Evolutionary conservation across 805 yeast species (phyloP).

Genomic region (Candida palmyrensis): DNA sequence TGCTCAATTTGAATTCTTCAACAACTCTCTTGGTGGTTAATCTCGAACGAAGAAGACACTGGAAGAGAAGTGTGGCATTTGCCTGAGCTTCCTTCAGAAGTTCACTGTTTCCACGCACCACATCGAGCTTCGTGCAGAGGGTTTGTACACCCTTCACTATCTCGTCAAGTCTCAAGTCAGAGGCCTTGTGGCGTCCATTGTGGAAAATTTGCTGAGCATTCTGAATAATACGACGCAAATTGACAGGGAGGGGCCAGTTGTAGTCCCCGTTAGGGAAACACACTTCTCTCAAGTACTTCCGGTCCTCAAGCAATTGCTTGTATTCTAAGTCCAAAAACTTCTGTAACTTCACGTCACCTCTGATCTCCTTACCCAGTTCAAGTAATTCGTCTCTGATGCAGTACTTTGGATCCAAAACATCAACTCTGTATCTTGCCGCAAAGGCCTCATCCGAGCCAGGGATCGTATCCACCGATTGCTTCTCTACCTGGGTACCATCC

Average conservation of each 20-base stretch:
- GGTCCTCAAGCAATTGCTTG: slow-evolving; percentile 69
- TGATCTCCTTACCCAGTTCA: slow-evolving; percentile 86
- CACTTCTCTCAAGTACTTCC: slow-evolving; percentile 68
- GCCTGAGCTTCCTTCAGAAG: slow-evolving; percentile 81
- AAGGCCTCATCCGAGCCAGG: slow-evolving; percentile 87
- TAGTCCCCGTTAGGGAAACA: slow-evolving; percentile 92
- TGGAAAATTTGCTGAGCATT: slow-evolving; percentile 97
- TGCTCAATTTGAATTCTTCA: slow-evolving; percentile 82
- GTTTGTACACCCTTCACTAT: slow-evolving; percentile 67
- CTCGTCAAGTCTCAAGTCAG: slow-evolving; percentile 83
- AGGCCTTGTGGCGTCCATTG: slow-evolving; percentile 83
- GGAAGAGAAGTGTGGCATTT: slow-evolving; percentile 86
- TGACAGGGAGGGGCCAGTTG: slow-evolving; percentile 97
- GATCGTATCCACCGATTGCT: slow-evolving; percentile 90
- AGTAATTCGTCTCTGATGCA: slow-evolving; percentile 66
- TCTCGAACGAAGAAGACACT: slow-evolving; percentile 88
- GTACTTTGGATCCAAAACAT: slow-evolving; percentile 63
- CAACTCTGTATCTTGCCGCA: slow-evolving; percentile 80
- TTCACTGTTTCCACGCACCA: slow-evolving; percentile 76
- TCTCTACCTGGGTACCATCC: slow-evolving; percentile 97
- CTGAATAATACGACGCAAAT: slow-evolving; percentile 92
- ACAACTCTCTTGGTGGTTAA: slow-evolving; percentile 85
- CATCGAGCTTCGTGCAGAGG: slow-evolving; percentile 61
- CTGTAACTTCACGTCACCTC: slow-evolving; percentile 86
- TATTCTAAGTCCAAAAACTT: slow-evolving; percentile 78